Evolutionary conservation across 2,329 filamentous ascomycete species (phyloP).

Genomic region (Mycosphaerella sp.): DNA sequence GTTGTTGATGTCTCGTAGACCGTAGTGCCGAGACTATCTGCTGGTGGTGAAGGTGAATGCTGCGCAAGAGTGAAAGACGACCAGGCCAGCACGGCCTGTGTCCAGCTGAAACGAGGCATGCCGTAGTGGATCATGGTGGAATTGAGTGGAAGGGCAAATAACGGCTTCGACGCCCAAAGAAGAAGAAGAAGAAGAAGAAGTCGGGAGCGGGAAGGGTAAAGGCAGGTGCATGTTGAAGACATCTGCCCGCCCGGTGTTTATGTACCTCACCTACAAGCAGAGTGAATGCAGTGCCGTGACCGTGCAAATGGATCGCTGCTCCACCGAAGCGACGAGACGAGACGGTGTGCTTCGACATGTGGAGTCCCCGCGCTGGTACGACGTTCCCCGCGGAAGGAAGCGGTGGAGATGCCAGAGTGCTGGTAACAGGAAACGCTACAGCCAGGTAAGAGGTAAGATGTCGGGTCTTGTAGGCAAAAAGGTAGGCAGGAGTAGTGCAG

Average conservation of each 20-base stretch:
- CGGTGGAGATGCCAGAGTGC: not conserved
- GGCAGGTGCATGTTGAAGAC: not conserved
- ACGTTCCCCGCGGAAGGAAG: not conserved
- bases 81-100: slow-evolving; percentile 20
- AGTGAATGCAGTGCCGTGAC: too few relatives aligned
- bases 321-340: not conserved
- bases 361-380: not conserved
- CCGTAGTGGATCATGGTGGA: not conserved
- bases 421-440: not conserved
- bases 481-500: not conserved
- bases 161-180: not conserved
- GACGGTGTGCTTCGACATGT: not conserved
- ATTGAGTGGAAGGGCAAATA: not conserved
- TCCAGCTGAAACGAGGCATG: slow-evolving; percentile 21
- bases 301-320: not conserved
- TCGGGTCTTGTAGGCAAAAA: slow-evolving; percentile 4
- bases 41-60: slow-evolving; percentile 13
- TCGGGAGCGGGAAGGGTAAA: not conserved
- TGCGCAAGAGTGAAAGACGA: slow-evolving; percentile 23
- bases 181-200: not conserved
- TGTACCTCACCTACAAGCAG: not conserved
- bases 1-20: slow-evolving; percentile 15
- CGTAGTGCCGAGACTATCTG: slow-evolving; percentile 20
- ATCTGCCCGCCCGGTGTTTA: slow-evolving; percentile 1
- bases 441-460: slow-evolving; percentile 9